These are phyloP conservation scores for Bocquillonia castaneifolia DNA, from an alignment of 441 rosid species.

Conservation along the genomic window DNA sequence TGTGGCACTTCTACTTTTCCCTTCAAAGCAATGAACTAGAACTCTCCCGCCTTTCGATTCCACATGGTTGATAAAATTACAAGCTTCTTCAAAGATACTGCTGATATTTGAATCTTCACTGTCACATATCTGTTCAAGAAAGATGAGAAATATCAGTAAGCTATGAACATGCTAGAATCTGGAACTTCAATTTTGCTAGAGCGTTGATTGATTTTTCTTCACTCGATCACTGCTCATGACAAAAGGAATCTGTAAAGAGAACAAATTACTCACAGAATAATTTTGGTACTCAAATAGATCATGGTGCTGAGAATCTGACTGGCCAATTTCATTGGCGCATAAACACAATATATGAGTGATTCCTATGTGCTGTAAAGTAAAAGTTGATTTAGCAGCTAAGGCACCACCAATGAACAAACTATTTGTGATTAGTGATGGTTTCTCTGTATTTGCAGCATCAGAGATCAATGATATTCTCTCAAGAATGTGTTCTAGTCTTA, in stretches of 20 bases:
- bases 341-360: conserved; percentile 81
- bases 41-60: conserved; percentile 76
- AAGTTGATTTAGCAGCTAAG: conserved; percentile 83
- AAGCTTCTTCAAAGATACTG: conserved; percentile 78
- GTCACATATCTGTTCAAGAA: conserved; percentile 60
- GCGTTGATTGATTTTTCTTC: too few species aligned
- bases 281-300: conserved; percentile 76
- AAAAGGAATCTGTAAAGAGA: background rate
- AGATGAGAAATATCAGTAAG: background rate
- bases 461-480: conserved; percentile 93
- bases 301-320: conserved; percentile 83
- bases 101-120: conserved; percentile 78
- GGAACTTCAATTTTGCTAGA: too few species aligned
- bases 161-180: conserved; percentile 5
- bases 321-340: conserved; percentile 97
- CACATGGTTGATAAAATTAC: conserved; percentile 69
- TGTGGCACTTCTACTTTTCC: conserved; percentile 96
- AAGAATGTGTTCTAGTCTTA: conserved; percentile 95
- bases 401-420: conserved; percentile 86
- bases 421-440: conserved; percentile 73
- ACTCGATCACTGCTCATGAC: background rate
- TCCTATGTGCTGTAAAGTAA: conserved; percentile 78
- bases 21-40: conserved; percentile 96
- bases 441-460: conserved; percentile 94
- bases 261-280: conserved; percentile 61